Evolutionary conservation across 306 rosid species (phyloP), one percentile per base, ranked within the genome.

Genomic region (Inga laurina): DNA sequence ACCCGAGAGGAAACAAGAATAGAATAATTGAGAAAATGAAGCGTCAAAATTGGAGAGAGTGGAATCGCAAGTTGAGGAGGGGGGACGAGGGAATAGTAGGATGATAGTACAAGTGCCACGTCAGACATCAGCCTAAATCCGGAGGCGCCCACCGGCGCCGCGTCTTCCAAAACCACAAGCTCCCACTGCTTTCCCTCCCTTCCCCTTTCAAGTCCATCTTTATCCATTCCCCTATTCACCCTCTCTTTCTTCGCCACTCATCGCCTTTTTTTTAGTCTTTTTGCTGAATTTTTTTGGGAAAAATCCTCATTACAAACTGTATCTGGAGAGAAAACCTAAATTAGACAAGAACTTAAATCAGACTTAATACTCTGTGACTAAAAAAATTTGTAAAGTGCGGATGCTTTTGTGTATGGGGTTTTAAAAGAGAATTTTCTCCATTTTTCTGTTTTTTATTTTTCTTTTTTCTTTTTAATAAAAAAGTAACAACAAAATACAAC

Each of bases 101-200:
- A 59, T 59, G 27, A 13, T 4, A 62, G 9, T 64, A 64, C 39
- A 64, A 12, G 39, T 13, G 19, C 70, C 34, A 64, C 39, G 10
- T 64, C 9, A 27, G 16, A 35, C 35, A 4, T 27, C 16, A 39
- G 56, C 54, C 78, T 1, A 82, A 82, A 77, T 13, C 89, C 19
- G 32, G 18, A 24, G 84, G 89, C 89, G 89, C 86, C 79, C 86
- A 76, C 82, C 0, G 82, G 13, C 74, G 32, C 85, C 32, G 78
- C 83, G 22, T 78, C 77, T 18, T 19, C 74, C 79, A 68, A 86
- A 86, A 79, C 82, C 86, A 43, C 39, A 75, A 62, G 75, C 79
- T 51, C 37, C 76, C 57, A 22, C 76, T 1, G 76, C 11, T 44
- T 72, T 72, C 18, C 21, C 51, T 44, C 22, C 30, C 30, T 27